phyloP scores from a whole-genome alignment of 2,329 filamentous ascomycete genomes.

The Myriosclerotinia scirpicola region DNA sequence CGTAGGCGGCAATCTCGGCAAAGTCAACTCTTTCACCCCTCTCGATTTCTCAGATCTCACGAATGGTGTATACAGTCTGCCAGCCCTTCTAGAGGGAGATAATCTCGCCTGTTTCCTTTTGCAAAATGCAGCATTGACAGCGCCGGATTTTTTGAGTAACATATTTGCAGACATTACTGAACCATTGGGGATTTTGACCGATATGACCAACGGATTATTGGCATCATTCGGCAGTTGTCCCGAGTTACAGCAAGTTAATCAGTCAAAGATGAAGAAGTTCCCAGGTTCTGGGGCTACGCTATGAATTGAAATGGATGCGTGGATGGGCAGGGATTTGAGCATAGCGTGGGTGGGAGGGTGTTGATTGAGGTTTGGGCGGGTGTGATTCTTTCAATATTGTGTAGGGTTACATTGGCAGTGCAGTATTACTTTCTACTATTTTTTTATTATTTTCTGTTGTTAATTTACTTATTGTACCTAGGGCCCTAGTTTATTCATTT shows the following conservation, averaged over 20 bases:
- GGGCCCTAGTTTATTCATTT: neutral
- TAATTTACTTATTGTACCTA: neutral
- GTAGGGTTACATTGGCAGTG: neutral
- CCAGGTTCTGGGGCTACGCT: neutral
- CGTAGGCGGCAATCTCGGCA: slow-evolving; percentile 54
- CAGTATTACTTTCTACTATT: neutral
- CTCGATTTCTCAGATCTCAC: slow-evolving; percentile 47
- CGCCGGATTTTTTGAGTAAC: slow-evolving; percentile 46
- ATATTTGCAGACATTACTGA: slow-evolving; percentile 42
- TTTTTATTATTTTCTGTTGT: neutral
- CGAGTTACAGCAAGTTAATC: neutral
- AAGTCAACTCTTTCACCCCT: slow-evolving; percentile 52
- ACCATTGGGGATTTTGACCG: slow-evolving; percentile 27
- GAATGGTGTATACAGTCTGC: slow-evolving; percentile 47
- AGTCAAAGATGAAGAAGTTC: neutral
- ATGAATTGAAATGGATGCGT: neutral
- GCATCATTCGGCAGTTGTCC: neutral
- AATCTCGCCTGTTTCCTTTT: slow-evolving; percentile 49
- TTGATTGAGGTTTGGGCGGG: neutral
- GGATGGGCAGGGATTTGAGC: neutral
- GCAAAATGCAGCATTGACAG: slow-evolving; percentile 44
- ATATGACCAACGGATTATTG: neutral
- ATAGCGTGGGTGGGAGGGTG: slow-evolving; percentile 1
- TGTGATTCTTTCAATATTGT: neutral
- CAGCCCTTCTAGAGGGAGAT: slow-evolving; percentile 48